Conservation (phyloP, 176 grass and related monocot species). For the Alloteropsis semialata region DNA sequence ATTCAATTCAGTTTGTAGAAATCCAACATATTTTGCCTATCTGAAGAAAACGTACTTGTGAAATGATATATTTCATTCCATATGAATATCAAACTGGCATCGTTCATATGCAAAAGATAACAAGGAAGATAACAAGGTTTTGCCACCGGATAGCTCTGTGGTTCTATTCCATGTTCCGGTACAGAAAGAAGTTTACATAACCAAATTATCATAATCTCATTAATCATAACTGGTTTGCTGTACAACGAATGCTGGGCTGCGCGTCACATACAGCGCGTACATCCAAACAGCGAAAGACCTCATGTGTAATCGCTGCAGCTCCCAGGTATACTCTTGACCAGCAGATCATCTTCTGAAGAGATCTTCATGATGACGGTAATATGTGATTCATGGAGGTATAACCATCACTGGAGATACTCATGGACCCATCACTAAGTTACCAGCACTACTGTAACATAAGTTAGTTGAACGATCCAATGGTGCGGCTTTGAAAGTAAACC, state of each 20-base stretch:
- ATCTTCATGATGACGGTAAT: slow-evolving; percentile 13
- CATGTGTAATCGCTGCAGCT: neutral
- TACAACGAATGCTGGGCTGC: slow-evolving; percentile 66
- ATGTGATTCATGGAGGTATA: slow-evolving; percentile 37
- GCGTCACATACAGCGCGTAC: slow-evolving; percentile 28
- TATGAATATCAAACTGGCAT: slow-evolving; percentile 13
- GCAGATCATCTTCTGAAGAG: slow-evolving; percentile 30
- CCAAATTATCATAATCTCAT: slow-evolving; percentile 57
- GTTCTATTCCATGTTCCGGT: slow-evolving; percentile 33
- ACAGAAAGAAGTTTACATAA: slow-evolving; percentile 31
- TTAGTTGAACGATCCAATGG: slow-evolving; percentile 71
- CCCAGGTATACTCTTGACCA: slow-evolving; percentile 27
- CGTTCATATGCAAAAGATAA: slow-evolving; percentile 21
- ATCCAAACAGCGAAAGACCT: neutral
- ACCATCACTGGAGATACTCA: slow-evolving; percentile 28
- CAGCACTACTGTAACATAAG: slow-evolving; percentile 80
- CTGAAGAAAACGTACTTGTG: neutral
- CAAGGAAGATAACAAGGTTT: slow-evolving; percentile 24
- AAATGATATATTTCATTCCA: slow-evolving; percentile 22
- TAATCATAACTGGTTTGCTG: slow-evolving; percentile 52
- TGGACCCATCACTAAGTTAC: slow-evolving; percentile 86
- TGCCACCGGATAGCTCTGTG: neutral
- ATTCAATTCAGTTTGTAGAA: neutral
- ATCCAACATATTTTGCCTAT: neutral
- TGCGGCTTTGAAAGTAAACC: slow-evolving; percentile 83